phyloP scores from a whole-genome alignment of 2,329 filamentous ascomycete species.

The Ambrosiella xylebori region DNA sequence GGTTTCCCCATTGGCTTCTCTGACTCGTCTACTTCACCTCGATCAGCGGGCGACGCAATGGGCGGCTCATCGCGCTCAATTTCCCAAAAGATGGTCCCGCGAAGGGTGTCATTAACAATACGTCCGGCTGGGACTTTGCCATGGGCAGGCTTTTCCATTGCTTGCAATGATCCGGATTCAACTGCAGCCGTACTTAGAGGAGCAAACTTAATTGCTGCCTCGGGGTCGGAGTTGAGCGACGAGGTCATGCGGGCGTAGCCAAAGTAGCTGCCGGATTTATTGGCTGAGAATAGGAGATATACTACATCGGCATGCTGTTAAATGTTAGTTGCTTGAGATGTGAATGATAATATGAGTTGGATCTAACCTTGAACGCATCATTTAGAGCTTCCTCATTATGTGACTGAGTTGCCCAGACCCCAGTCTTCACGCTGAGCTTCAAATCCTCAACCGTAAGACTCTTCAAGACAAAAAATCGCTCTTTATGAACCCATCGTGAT shows the following conservation, averaged over 20 bases:
- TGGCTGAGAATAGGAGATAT: conserved; percentile 86
- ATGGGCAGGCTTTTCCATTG: conserved; percentile 63
- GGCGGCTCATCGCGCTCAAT: too few species aligned
- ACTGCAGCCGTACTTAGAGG: conserved; percentile 42
- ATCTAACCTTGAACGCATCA: conserved; percentile 57
- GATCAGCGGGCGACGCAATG: conserved; percentile 31
- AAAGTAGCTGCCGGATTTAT: conserved; percentile 94
- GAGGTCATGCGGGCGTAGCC: conserved; percentile 87
- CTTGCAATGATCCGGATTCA: conserved; percentile 48
- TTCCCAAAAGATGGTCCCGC: conserved; percentile 98
- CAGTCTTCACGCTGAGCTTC: conserved; percentile 70
- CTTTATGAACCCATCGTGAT: neutral
- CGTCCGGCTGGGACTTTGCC: conserved; percentile 57
- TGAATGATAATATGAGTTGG: neutral
- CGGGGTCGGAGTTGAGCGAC: conserved; percentile 60
- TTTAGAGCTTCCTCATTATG: conserved; percentile 83
- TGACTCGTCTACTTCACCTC: conserved; percentile 19
- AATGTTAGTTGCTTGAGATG: conserved; percentile 4
- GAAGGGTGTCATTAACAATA: conserved; percentile 80
- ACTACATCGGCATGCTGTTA: conserved; percentile 60
- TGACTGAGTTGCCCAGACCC: conserved; percentile 84
- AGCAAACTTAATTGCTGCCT: conserved; percentile 50
- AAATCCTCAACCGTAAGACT: conserved; percentile 83
- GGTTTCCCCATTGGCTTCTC: conserved; percentile 46
- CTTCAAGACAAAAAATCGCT: conserved; percentile 82